These are phyloP conservation scores for Pugionium cornutum DNA, from an alignment of 345 rosid genomes.

Conservation along the genomic window DNA sequence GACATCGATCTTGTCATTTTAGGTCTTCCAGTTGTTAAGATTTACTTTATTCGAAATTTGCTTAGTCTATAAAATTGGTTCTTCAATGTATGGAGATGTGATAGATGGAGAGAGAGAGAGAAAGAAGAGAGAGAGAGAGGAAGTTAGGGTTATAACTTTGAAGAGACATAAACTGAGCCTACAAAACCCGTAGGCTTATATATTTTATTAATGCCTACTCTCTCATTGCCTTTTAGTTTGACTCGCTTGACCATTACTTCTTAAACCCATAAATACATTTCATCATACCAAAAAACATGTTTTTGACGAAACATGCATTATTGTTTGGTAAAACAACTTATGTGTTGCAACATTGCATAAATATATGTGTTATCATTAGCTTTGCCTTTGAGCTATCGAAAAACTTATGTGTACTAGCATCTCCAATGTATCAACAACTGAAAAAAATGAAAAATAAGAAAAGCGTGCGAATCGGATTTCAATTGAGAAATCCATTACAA, in stretches of 20 bases:
- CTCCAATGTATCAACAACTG: too few species aligned
- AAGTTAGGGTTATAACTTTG: slow-evolving; percentile 31
- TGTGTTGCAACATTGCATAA: too few species aligned
- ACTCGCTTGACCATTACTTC: slow-evolving; percentile 31
- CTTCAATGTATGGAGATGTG: slow-evolving; percentile 25
- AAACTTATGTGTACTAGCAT: too few species aligned
- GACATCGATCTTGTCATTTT: too few species aligned
- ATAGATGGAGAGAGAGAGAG: slow-evolving; percentile 22
- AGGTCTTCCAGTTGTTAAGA: too few species aligned
- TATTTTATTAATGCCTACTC: slow-evolving; percentile 29
- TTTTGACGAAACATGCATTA: too few species aligned
- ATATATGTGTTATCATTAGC: too few species aligned
- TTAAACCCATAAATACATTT: slow-evolving; percentile 11
- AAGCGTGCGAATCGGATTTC: too few species aligned
- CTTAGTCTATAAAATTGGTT: not conserved
- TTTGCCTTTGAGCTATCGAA: too few species aligned
- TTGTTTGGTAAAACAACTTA: too few species aligned
- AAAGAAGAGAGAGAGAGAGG: slow-evolving; percentile 8
- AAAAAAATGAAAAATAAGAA: too few species aligned
- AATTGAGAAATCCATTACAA: too few species aligned
- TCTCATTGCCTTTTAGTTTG: slow-evolving; percentile 35
- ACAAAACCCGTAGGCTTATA: slow-evolving; percentile 26
- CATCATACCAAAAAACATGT: not conserved
- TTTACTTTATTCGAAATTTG: slow-evolving; percentile 14
- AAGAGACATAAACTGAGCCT: slow-evolving; percentile 39